Conservation (phyloP, 306 rosid genomes). For the Trifolium dubium region DNA sequence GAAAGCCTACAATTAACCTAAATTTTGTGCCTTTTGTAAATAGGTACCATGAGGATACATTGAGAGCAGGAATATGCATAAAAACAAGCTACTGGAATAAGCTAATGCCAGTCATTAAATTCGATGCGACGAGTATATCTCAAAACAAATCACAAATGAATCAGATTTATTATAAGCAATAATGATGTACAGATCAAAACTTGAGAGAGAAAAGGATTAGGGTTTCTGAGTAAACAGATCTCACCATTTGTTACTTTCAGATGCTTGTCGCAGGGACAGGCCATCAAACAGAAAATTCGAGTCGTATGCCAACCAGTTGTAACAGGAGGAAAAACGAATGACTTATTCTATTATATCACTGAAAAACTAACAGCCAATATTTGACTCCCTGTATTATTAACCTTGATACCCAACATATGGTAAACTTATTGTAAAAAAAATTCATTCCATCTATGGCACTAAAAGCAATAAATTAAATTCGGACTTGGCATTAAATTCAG, state of each 20-base stretch:
- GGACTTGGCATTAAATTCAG: slow-evolving; percentile 22
- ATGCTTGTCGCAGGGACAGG: slow-evolving; percentile 27
- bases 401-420: not conserved
- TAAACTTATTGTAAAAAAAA: not conserved
- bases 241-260: slow-evolving; percentile 31
- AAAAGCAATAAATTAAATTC: slow-evolving; percentile 25
- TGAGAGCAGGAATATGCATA: not conserved
- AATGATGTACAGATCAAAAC: slow-evolving; percentile 4
- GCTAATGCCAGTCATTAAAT: slow-evolving; percentile 25
- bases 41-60: not conserved
- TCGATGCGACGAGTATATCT: slow-evolving; percentile 5
- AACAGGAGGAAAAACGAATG: not conserved
- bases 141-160: slow-evolving; percentile 2
- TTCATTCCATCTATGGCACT: not conserved
- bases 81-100: slow-evolving; percentile 5
- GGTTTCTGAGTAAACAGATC: slow-evolving; percentile 20
- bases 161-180: not conserved
- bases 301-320: slow-evolving; percentile 3
- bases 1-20: not conserved
- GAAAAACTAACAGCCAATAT: slow-evolving; percentile 2
- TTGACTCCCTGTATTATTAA: not conserved
- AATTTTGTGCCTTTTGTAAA: not conserved
- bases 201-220: slow-evolving; percentile 11
- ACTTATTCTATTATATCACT: slow-evolving; percentile 7
- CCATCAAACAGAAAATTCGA: slow-evolving; percentile 22